These are phyloP conservation scores for Mollisiaceae sp. DNA, from an alignment of 2,329 filamentous ascomycete genomes.

Conservation along the genomic window DNA sequence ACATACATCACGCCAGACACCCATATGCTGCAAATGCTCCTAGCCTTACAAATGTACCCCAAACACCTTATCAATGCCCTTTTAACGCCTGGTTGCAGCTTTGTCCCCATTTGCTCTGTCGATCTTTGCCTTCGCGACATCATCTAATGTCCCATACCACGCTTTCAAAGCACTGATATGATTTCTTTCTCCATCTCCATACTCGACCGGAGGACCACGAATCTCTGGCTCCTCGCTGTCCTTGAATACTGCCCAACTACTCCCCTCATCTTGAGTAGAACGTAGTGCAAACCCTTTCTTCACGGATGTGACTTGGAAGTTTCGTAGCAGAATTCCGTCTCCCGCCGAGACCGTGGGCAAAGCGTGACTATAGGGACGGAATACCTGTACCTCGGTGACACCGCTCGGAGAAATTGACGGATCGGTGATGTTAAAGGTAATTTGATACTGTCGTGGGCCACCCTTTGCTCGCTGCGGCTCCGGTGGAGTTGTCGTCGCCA, in stretches of 20 bases:
- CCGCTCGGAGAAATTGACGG: constrained; percentile 55
- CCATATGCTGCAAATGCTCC: constrained; percentile 11
- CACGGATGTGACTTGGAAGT: constrained; percentile 59
- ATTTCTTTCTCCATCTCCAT: constrained; percentile 53
- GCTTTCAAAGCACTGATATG: constrained; percentile 57
- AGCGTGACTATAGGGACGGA: constrained; percentile 61
- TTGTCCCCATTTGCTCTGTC: constrained; percentile 51
- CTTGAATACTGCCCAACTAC: constrained; percentile 68
- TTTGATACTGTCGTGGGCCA: constrained; percentile 63
- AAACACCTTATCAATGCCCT: constrained; percentile 8
- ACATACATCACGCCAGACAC: neutral
- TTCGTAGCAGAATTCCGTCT: constrained; percentile 62
- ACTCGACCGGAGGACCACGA: constrained; percentile 64
- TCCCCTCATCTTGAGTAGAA: constrained; percentile 53
- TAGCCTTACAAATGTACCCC: constrained; percentile 2
- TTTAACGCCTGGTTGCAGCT: constrained; percentile 13
- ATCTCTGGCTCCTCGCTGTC: constrained; percentile 51
- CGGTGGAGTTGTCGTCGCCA: constrained; percentile 57
- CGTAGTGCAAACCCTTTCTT: constrained; percentile 59
- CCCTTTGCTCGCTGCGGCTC: constrained; percentile 60
- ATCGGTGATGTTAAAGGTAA: constrained; percentile 63
- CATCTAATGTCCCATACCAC: constrained; percentile 51
- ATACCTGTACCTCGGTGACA: constrained; percentile 61
- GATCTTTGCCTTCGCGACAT: constrained; percentile 52
- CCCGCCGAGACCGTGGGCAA: constrained; percentile 60